Evolutionary conservation across 148 eudicot genomes (phyloP), one percentile per base, ranked within the genome.

Genomic region (Nyssa sinensis): DNA sequence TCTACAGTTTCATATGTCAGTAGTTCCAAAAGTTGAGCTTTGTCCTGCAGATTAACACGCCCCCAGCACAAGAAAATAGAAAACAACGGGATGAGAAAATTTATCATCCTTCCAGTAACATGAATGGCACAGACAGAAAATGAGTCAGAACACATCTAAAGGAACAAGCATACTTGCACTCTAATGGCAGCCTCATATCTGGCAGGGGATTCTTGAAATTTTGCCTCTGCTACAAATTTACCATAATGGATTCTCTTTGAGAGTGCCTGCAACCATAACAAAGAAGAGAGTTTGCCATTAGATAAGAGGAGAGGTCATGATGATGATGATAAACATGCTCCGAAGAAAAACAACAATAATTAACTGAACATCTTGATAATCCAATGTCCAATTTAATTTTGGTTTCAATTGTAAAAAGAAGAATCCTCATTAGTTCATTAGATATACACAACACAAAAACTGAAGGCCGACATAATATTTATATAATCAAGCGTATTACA

Each of bases 241-340:
- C 93, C 93, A 53, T 87, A 89, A 63, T 89, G 93, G 72, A 89
- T 87, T 79, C 93, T 78, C 76, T 89, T 89, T 4, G 93, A 89
- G 14, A 89, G 93, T 53, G 88, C 86, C 93, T 89, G 83, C 78
- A 72, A 62, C 53, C 14, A 65, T 35, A 28, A 62, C 29, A 29
- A 12, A 67, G 61, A 67, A 61, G 30, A 2, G 24, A 44, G 51
- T 44, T 19, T 3, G 16, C 51, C 51, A 44, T 1, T 7, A 39
- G 44, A 39, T 39, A 39, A 39, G 44, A 39, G 44, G 11, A 12
- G 44, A 39, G 44, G 16, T 14, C 51, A 44, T 44, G 12, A n/a
- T n/a, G n/a, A n/a, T n/a, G n/a, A n/a, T 44, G 6, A 19, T 19
- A 44, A 13, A 44, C 12, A 19, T 44, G 17, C 16, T 44, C 4